phyloP scores from a whole-genome alignment of 148 eudicot genomes.

The Mesembryanthemum crystallinum region DNA sequence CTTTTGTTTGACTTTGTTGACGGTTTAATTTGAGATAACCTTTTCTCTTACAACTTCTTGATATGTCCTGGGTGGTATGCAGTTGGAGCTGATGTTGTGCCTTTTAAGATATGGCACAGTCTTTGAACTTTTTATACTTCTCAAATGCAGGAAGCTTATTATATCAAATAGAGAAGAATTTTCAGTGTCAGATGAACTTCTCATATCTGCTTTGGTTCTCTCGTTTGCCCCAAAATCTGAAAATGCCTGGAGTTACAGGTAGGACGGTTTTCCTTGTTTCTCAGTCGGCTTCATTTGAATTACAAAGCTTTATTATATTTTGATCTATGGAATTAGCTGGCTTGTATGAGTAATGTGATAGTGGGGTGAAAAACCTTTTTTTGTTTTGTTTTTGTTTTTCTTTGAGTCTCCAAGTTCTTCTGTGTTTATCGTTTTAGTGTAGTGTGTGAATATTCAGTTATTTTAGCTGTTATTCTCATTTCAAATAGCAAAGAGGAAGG shows the following conservation, averaged over 20 bases:
- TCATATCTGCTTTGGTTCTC: slow-evolving; percentile 58
- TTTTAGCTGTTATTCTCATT: no score
- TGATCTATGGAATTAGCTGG: not conserved
- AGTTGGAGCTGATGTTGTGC: not conserved
- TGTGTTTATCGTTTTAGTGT: not conserved
- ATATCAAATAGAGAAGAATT: slow-evolving; percentile 42
- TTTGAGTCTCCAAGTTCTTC: not conserved
- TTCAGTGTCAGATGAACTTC: slow-evolving; percentile 51
- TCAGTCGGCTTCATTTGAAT: not conserved
- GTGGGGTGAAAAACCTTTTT: not conserved
- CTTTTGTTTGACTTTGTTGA: not conserved
- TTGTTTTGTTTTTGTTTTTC: not conserved
- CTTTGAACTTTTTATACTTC: slow-evolving; percentile 1
- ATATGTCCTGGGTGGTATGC: not conserved
- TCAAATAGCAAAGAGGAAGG: no score
- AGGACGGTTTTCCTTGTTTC: slow-evolving; percentile 8
- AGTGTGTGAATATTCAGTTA: not conserved
- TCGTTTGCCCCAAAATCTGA: slow-evolving; percentile 92
- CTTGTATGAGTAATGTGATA: no score
- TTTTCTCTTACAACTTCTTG: not conserved
- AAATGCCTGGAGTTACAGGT: slow-evolving; percentile 90
- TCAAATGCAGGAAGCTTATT: slow-evolving; percentile 59
- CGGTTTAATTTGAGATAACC: no score
- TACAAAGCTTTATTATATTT: not conserved
- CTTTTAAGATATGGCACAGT: not conserved